Conservation (phyloP, 352 stramenopile species). For the Pythium insidiosum region DNA sequence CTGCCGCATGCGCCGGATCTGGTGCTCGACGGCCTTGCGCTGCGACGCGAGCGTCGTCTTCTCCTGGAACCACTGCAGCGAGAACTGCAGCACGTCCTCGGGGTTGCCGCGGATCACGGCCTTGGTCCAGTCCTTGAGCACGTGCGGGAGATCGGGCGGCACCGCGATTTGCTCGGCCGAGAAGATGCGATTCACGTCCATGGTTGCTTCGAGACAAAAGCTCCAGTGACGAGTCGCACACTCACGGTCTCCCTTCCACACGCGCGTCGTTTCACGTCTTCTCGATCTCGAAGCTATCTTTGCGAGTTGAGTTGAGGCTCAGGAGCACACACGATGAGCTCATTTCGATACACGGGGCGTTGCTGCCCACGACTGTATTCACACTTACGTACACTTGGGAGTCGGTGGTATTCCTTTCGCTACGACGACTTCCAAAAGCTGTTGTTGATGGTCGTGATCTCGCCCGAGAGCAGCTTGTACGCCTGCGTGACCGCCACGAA, state of each 20-base stretch:
- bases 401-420: neutral
- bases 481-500: conserved; percentile 74
- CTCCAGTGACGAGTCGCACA: too few relatives aligned
- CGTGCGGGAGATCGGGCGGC: conserved; percentile 70
- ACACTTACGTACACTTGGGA: neutral
- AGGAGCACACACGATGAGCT: too few relatives aligned
- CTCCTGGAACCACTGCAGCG: conserved; percentile 81
- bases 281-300: too few relatives aligned
- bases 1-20: conserved; percentile 58
- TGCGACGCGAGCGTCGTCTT: conserved; percentile 52
- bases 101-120: conserved; percentile 78
- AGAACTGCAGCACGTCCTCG: conserved; percentile 72
- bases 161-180: conserved; percentile 89
- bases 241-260: too few relatives aligned
- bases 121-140: conserved; percentile 91
- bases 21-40: conserved; percentile 52
- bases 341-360: too few relatives aligned
- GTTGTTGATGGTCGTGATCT: conserved; percentile 28
- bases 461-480: conserved; percentile 65
- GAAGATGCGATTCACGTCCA: conserved; percentile 92
- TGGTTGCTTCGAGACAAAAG: conserved; percentile 19
- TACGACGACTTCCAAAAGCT: conserved; percentile 18
- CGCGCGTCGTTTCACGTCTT: too few relatives aligned
- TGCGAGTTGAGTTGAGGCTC: too few relatives aligned
- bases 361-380: too few relatives aligned